Evolutionary conservation across 805 yeast genomes (phyloP).

Genomic region (Wickerhamiella vanderwaltii): DNA sequence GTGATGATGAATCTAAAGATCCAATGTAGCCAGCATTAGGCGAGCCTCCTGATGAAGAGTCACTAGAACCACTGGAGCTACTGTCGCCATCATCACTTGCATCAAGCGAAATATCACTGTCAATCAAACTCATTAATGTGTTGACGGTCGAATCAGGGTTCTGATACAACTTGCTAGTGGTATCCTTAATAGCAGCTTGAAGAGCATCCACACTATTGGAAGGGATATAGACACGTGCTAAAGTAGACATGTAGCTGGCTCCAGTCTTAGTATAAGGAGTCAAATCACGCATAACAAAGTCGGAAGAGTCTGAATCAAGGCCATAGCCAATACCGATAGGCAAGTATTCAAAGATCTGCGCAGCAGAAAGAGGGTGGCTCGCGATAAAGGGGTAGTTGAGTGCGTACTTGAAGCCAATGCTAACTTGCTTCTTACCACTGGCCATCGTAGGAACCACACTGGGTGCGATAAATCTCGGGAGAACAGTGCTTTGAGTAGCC

Average conservation of each 20-base stretch:
- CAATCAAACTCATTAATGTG: conserved; percentile 58
- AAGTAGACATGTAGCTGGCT: conserved; percentile 58
- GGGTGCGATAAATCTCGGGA: conserved; percentile 78
- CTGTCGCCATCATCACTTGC: conserved; percentile 6
- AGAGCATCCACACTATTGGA: conserved; percentile 35
- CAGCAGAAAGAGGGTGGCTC: conserved; percentile 56
- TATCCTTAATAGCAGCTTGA: conserved; percentile 37
- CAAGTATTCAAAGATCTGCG: conserved; percentile 73
- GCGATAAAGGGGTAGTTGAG: conserved; percentile 81
- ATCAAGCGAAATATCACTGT: conserved; percentile 37
- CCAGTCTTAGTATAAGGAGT: conserved; percentile 57
- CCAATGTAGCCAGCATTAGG: conserved; percentile 24
- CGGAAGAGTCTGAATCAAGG: conserved; percentile 32
- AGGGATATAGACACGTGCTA: conserved; percentile 82
- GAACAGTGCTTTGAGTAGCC: conserved; percentile 14
- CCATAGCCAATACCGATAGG: conserved; percentile 64
- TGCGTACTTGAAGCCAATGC: conserved; percentile 65
- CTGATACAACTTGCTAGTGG: conserved; percentile 47
- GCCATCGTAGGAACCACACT: conserved; percentile 24
- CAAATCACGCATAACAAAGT: conserved; percentile 52
- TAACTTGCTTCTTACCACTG: conserved; percentile 45
- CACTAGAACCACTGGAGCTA: conserved; percentile 10
- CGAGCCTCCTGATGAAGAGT: conserved; percentile 21
- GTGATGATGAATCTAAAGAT: conserved; percentile 26
- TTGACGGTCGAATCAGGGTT: conserved; percentile 44